These are phyloP conservation scores for Pyrenopolyporus hunteri DNA, from an alignment of 495 filamentous ascomycete species.

Conservation along the genomic window DNA sequence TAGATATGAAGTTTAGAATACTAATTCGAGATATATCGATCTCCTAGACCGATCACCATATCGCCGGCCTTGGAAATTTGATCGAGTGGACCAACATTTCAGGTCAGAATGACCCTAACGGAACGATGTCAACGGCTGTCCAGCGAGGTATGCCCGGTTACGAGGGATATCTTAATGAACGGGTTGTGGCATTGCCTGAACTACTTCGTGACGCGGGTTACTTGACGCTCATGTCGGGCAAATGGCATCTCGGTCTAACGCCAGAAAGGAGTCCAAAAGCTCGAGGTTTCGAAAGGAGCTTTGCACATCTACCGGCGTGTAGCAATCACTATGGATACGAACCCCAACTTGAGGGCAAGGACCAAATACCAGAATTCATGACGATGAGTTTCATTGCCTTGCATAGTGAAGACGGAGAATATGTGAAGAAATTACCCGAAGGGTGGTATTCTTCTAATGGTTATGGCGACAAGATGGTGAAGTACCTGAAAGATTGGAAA, in stretches of 20 bases:
- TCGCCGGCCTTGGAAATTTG: constrained; percentile 56
- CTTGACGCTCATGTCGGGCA: constrained; percentile 66
- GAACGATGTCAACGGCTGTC: constrained; percentile 46
- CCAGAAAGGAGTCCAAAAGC: constrained; percentile 48
- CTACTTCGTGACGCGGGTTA: constrained; percentile 67
- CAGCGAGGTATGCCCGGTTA: constrained; percentile 64
- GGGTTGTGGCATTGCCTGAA: constrained; percentile 67
- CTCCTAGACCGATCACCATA: constrained; percentile 63
- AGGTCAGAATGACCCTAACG: constrained; percentile 41
- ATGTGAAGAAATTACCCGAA: constrained; percentile 57
- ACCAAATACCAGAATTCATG: constrained; percentile 55
- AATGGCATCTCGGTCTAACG: constrained; percentile 62
- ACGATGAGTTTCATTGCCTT: constrained; percentile 61
- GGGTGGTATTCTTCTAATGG: constrained; percentile 63
- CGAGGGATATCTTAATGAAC: constrained; percentile 69
- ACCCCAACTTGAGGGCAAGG: constrained; percentile 52
- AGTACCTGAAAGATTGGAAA: constrained; percentile 62
- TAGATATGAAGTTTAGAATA: too few species aligned
- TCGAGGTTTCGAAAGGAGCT: constrained; percentile 53
- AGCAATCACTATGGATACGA: constrained; percentile 68
- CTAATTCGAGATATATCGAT: too few species aligned
- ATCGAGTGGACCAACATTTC: constrained; percentile 48
- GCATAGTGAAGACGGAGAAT: constrained; percentile 63
- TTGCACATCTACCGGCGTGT: constrained; percentile 52
- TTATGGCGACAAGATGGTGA: constrained; percentile 61